Base-by-base conservation (phyloP, 2,329 filamentous ascomycete genomes). In the Aspergillus oerlinghausenensis region DNA sequence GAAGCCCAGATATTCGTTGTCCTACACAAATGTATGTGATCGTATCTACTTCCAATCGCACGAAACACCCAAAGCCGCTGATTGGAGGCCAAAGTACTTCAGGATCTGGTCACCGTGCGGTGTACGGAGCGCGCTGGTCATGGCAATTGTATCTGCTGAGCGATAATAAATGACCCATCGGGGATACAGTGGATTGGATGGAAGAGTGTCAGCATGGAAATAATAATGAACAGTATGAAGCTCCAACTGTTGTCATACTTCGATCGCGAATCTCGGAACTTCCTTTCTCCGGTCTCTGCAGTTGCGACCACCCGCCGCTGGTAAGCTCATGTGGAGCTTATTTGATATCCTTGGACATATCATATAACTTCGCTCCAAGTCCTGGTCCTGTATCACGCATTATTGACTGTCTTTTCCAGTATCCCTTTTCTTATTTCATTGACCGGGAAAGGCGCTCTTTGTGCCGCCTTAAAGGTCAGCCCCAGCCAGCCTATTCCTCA, bases 241-340 rank as follows among this genome's bases (percentile, higher is more conserved):
- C 29, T 25, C 50, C 42, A 49, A 47, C 55, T 26, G 17, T 6
- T 8, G 4, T 17, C n/a, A 17, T 25, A 47, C 4, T 8, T 3
- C 29, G 21, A 42, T 40, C 52, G 19, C 47, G 28, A 38, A 56
- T 57, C 54, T 65, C 63, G 63, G 63, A 54, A 50, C 47, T 63
- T 63, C 49, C 55, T 64, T 63, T 67, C 66, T 60, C 63, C 64
- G 61, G 28, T 55, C 56, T 58, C 58, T 61, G 49, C 59, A 54
- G 43, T 40, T 21, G 29, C 23, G 35, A 55, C 17, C 28, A 45
- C 32, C 49, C 43, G 49, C n/a, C 4, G 51, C 43, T 23, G 65
- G 59, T 56, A 59, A 60, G 59, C 60, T 61, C 54, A 53, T 59
- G 54, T 56, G 58, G 62, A 66, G 64, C 65, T 65, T 56, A 50